phyloP scores from a whole-genome alignment of 2,329 filamentous ascomycete species.

The Gremmenia infestans region DNA sequence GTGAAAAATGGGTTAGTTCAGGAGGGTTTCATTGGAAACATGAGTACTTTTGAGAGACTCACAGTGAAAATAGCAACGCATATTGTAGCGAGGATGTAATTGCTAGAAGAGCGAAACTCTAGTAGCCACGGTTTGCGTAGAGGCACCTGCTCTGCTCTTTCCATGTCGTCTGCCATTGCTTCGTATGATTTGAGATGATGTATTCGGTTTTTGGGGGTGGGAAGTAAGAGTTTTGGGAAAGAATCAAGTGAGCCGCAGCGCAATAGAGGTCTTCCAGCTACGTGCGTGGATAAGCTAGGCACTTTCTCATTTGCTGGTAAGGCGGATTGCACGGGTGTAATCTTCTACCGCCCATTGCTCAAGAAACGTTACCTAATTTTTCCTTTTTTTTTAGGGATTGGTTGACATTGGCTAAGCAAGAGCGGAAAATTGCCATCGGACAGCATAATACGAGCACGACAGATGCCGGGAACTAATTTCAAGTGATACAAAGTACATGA shows the following conservation, averaged over 20 bases:
- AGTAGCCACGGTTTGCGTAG: background rate
- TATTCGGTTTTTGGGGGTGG: background rate
- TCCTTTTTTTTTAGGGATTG: too few relatives aligned
- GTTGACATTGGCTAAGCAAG: too few relatives aligned
- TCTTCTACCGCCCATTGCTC: too few relatives aligned
- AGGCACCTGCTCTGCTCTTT: background rate
- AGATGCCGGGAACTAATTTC: too few relatives aligned
- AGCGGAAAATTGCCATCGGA: too few relatives aligned
- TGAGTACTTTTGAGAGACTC: background rate
- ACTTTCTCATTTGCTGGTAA: too few relatives aligned
- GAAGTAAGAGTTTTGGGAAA: background rate
- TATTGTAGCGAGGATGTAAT: constrained; percentile 1
- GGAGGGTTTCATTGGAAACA: background rate
- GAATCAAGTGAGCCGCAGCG: background rate
- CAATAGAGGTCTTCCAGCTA: background rate
- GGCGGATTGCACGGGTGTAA: too few relatives aligned
- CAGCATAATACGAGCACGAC: too few relatives aligned
- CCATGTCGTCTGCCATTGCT: background rate
- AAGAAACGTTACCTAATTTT: too few relatives aligned
- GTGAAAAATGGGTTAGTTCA: background rate
- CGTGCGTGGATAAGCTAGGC: too few relatives aligned
- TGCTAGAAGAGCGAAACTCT: background rate
- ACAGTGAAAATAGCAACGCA: constrained; percentile 3
- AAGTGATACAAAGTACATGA: too few relatives aligned
- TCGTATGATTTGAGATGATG: background rate